phyloP scores from a whole-genome alignment of 805 yeast genomes.

The Candida rishiriensis region DNA sequence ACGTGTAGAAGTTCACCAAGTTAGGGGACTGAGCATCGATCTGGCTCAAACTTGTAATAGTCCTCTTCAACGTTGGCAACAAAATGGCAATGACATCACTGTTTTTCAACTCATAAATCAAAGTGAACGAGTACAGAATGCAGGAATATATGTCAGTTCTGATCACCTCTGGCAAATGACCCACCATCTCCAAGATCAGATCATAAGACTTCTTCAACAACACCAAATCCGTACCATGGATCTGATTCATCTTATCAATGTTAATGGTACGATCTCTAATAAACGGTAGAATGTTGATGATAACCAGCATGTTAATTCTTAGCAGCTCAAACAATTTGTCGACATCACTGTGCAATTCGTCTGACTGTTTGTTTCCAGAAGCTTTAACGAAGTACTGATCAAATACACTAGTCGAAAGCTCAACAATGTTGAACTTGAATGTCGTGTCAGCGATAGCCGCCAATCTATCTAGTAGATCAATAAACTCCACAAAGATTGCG shows the following conservation, averaged over 20 bases:
- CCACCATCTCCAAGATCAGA: constrained; percentile 57
- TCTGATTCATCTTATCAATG: constrained; percentile 16
- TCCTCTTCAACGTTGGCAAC: constrained; percentile 46
- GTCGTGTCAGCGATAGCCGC: constrained; percentile 49
- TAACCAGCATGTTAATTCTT: constrained; percentile 60
- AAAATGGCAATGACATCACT: constrained; percentile 45
- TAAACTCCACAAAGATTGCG: constrained; percentile 65
- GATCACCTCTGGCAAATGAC: constrained; percentile 62
- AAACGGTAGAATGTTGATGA: constrained; percentile 58
- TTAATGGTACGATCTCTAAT: constrained; percentile 42
- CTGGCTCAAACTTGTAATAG: constrained; percentile 30
- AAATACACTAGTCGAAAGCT: constrained; percentile 35
- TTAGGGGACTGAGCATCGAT: constrained; percentile 17
- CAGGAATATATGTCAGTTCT: constrained; percentile 70
- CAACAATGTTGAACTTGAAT: constrained; percentile 45
- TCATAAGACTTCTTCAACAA: constrained; percentile 46
- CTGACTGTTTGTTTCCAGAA: constrained; percentile 25
- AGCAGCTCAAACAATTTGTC: constrained; percentile 81
- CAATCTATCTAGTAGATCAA: constrained; percentile 72
- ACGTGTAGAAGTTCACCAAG: constrained; percentile 34
- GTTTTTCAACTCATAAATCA: constrained; percentile 43
- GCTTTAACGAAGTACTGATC: constrained; percentile 46
- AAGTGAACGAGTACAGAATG: constrained; percentile 56
- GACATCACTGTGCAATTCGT: constrained; percentile 49
- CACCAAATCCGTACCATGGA: constrained; percentile 31